Evolutionary conservation across 2,329 filamentous ascomycete genomes (phyloP).

Genomic region (Paraphaeosphaeria sporulosa): DNA sequence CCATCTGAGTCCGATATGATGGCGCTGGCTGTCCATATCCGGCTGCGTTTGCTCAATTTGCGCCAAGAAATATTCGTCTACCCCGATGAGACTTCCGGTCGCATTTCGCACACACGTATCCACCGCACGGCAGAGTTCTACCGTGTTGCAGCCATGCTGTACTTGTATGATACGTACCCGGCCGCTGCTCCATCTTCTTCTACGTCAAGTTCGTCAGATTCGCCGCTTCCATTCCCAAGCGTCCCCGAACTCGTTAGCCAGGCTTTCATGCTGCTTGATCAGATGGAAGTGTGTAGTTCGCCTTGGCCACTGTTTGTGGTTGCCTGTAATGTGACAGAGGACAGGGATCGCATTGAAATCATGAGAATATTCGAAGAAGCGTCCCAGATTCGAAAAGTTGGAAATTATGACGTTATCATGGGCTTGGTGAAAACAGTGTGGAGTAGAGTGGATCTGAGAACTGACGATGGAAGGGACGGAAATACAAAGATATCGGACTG

Average conservation of each 20-base stretch:
- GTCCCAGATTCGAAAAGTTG: constrained; percentile 54
- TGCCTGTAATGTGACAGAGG: constrained; percentile 55
- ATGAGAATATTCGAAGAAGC: constrained; percentile 54
- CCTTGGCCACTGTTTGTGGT: constrained; percentile 60
- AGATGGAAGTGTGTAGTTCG: constrained; percentile 55
- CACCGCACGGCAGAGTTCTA: constrained; percentile 61
- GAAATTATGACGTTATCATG: constrained; percentile 56
- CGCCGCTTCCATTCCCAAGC: neutral
- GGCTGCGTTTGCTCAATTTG: constrained; percentile 28
- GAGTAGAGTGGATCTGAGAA: constrained; percentile 56
- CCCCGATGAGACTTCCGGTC: constrained; percentile 35
- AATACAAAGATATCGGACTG: constrained; percentile 41
- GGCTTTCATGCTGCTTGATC: constrained; percentile 48
- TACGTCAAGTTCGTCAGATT: neutral
- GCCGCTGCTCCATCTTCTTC: constrained; percentile 20
- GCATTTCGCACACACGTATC: constrained; percentile 40
- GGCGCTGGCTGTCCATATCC: constrained; percentile 16
- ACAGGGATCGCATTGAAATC: constrained; percentile 53
- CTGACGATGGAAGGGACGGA: constrained; percentile 38
- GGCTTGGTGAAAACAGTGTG: constrained; percentile 56
- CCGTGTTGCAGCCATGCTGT: constrained; percentile 57
- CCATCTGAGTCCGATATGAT: neutral
- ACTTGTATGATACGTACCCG: constrained; percentile 50
- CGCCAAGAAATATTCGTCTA: constrained; percentile 34
- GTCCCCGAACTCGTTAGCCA: constrained; percentile 9